These are phyloP conservation scores for Nigrospora sphaerica DNA, from an alignment of 2,329 filamentous ascomycete species.

Conservation along the genomic window DNA sequence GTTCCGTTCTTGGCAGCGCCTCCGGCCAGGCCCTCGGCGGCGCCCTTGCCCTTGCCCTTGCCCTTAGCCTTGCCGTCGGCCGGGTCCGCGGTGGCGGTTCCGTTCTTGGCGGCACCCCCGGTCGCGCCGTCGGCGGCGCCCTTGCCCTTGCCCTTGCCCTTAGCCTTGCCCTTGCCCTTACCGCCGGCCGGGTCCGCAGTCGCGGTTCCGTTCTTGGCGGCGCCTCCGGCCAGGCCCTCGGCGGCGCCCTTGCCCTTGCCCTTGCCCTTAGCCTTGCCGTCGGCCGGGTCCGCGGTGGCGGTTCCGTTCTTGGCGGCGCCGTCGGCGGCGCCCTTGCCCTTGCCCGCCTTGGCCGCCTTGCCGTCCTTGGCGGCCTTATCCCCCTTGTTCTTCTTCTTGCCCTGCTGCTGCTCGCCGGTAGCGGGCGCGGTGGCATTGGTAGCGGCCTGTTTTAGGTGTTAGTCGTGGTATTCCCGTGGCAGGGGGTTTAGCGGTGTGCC, in stretches of 20 bases:
- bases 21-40: background rate
- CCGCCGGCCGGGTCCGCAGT: too few relatives aligned
- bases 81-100: background rate
- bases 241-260: background rate
- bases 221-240: background rate
- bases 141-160: constrained; percentile 1
- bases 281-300: background rate
- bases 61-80: background rate
- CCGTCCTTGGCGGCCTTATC: background rate
- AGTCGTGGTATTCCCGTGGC: background rate
- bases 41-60: background rate
- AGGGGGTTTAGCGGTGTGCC: background rate
- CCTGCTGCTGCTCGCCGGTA: background rate
- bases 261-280: background rate
- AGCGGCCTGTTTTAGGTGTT: background rate
- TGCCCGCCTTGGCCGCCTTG: background rate
- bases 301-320: constrained; percentile 1
- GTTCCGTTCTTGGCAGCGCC: background rate
- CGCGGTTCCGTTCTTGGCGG: background rate
- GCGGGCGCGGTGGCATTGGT: background rate
- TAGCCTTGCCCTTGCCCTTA: background rate
- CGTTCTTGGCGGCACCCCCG: too few relatives aligned
- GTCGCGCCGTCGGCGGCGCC: too few relatives aligned
- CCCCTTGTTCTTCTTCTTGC: constrained; percentile 1
- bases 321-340: background rate